phyloP scores from a whole-genome alignment of 495 filamentous ascomycete species.

The Apodospora peruviana region DNA sequence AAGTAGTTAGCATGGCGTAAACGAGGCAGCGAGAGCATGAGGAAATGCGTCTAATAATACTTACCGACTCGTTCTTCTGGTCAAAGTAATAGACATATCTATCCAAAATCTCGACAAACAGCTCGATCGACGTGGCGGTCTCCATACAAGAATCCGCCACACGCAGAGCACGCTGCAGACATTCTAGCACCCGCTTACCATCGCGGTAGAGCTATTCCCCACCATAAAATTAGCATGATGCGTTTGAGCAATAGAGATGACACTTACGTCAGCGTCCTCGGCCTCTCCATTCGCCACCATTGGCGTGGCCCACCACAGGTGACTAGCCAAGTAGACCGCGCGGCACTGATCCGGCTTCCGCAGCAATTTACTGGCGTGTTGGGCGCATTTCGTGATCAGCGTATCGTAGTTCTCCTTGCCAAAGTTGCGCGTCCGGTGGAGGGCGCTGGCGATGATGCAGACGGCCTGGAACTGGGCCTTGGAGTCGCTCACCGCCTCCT shows the following conservation, averaged over 20 bases:
- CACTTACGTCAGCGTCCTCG: constrained; percentile 72
- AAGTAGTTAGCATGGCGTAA: neutral
- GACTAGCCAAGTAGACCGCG: constrained; percentile 91
- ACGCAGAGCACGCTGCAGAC: constrained; percentile 87
- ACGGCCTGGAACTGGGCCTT: constrained; percentile 97
- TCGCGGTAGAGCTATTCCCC: constrained; percentile 80
- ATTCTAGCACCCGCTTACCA: constrained; percentile 93
- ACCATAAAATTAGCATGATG: constrained; percentile 16
- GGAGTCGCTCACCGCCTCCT: constrained; percentile 90
- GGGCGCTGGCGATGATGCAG: constrained; percentile 82
- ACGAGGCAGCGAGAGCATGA: neutral
- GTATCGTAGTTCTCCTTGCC: constrained; percentile 97
- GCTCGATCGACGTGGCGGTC: constrained; percentile 92
- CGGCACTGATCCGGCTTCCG: constrained; percentile 98
- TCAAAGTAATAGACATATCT: constrained; percentile 99
- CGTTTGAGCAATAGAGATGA: constrained; percentile 1
- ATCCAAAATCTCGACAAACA: constrained; percentile 97
- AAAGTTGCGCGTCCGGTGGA: constrained; percentile 83
- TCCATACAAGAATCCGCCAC: constrained; percentile 99
- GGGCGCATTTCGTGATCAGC: constrained; percentile 91
- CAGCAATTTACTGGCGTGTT: constrained; percentile 93
- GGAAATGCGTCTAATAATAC: constrained; percentile 14
- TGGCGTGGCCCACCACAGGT: constrained; percentile 96
- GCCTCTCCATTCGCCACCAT: constrained; percentile 76
- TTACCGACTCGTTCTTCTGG: constrained; percentile 93